Percentiles rank a stretch among this genome's conserved stretches.
These are phyloP conservation scores for Suillus tomentosus DNA, from an alignment of 768 basidiomycete genomes.

Conservation along the genomic window DNA sequence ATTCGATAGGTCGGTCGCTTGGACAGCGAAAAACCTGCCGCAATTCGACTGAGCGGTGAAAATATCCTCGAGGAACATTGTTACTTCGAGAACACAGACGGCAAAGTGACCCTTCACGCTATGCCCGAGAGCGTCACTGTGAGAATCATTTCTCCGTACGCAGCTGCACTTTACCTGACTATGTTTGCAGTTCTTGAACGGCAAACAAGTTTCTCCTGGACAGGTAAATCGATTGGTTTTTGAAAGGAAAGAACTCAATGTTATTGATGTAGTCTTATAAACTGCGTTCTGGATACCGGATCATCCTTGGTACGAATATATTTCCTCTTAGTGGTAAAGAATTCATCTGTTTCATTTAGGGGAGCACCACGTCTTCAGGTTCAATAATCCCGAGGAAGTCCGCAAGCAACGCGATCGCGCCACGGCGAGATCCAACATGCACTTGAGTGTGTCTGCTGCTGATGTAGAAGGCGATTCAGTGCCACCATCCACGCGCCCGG, in stretches of 20 bases:
- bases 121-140: constrained; percentile 84
- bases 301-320: constrained; percentile 77
- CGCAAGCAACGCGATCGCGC: constrained; percentile 88
- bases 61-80: constrained; percentile 94
- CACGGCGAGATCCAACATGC: constrained; percentile 68
- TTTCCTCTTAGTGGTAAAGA: constrained; percentile 3
- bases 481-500: constrained; percentile 68
- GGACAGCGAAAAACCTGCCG: constrained; percentile 77
- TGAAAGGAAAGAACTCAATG: not conserved
- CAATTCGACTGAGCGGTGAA: constrained; percentile 90
- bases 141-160: constrained; percentile 29
- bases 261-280: constrained; percentile 60
- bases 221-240: constrained; percentile 52
- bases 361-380: constrained; percentile 96
- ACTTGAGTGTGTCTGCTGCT: constrained; percentile 61
- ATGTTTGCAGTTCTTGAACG: constrained; percentile 80
- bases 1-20: constrained; percentile 74
- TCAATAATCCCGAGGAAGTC: constrained; percentile 94
- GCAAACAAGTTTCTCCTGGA: constrained; percentile 77
- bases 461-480: constrained; percentile 59
- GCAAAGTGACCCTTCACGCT: constrained; percentile 80
- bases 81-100: constrained; percentile 83
- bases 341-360: constrained; percentile 45
- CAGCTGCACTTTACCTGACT: constrained; percentile 16
- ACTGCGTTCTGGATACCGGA: constrained; percentile 91